A percentile compares a stretch with the other conserved stretches of the same genome.
Conservation (phyloP, 768 basidiomycete genomes). For the Auricularia sp. region DNA sequence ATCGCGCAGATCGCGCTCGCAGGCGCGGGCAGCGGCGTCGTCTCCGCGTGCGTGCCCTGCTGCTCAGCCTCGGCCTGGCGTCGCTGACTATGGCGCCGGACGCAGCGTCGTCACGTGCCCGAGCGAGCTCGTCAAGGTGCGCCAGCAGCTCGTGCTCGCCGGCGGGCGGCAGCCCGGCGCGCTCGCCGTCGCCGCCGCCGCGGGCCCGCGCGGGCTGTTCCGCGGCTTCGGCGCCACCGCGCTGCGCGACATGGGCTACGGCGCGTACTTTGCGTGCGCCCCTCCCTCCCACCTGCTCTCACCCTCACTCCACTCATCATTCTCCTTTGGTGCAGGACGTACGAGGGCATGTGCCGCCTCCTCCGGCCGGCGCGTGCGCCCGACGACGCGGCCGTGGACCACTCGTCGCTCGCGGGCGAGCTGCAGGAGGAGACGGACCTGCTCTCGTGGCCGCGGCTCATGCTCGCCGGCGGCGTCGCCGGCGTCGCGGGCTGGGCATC, state of each 20-base stretch:
- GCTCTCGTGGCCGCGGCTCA: conserved; percentile 46
- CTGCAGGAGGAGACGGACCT: conserved; percentile 28
- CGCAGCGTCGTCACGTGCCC: conserved; percentile 67
- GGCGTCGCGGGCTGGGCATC: conserved; percentile 68
- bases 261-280: conserved; percentile 66
- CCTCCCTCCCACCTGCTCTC: conserved; percentile 1
- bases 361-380: conserved; percentile 20
- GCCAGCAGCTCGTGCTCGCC: conserved; percentile 51
- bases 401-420: conserved; percentile 31
- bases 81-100: background rate
- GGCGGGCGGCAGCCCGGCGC: conserved; percentile 30
- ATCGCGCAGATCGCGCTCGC: conserved; percentile 67
- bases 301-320: background rate
- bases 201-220: conserved; percentile 59
- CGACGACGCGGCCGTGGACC: conserved; percentile 12
- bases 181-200: conserved; percentile 35
- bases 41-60: conserved; percentile 56
- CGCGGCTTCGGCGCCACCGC: conserved; percentile 68
- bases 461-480: conserved; percentile 67
- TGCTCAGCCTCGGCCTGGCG: background rate
- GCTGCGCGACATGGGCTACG: conserved; percentile 72
- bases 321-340: conserved; percentile 26
- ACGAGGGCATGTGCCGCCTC: conserved; percentile 18
- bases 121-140: conserved; percentile 81
- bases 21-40: conserved; percentile 69